Base-by-base conservation (phyloP, 345 rosid species). In the Gossypium anomalum region DNA sequence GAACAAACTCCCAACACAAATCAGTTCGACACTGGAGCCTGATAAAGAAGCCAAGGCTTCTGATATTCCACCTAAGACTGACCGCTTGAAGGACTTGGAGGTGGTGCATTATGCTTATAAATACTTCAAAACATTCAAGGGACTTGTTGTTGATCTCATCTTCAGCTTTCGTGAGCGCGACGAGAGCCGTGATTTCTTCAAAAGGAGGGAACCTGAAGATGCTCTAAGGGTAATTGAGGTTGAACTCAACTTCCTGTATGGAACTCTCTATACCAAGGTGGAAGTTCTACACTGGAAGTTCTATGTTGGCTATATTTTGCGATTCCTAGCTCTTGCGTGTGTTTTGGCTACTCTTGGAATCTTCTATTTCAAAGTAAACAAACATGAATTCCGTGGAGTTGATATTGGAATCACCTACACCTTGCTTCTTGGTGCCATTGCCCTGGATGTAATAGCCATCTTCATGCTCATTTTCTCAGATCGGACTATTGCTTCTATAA, bases 211-310 rank as follows among this genome's bases (percentile, higher is more conserved):
- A 3, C 59, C 86, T 0, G 80, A 59, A 38, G 84, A 89, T 0
- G 92, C 89, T 72, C 72, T 85, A 17, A 67, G 45, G 65, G 66
- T 92, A 2, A 78, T 92, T 2, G 89, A 87, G 55, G 71, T 82
- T 1, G 97, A 92, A 75, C 92, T 92, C 55, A 84, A 86, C 47
- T 83, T 87, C 78, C 38, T 88, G 2, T 92, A 92, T 25, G 91
- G 85, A 3, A 80, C 82, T 19, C 77, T 89, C 63, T 83, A 80
- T 48, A 89, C 94, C 5, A 89, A 92, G 78, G 80, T 77, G 3
- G 75, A 66, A 0, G 86, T 85, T 55, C 80, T 87, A 12, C 88
- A 83, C n/a, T 6, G 6, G 41, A 34, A 34, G 41, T 1, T 80
- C 86, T 0, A 0, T 0, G 0, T 0, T 1, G 90, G 92, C n/a